Evolutionary conservation across 2,329 filamentous ascomycete genomes (phyloP), one percentile per base, ranked within the genome.

Genomic region (Fusarium fracticaudum): DNA sequence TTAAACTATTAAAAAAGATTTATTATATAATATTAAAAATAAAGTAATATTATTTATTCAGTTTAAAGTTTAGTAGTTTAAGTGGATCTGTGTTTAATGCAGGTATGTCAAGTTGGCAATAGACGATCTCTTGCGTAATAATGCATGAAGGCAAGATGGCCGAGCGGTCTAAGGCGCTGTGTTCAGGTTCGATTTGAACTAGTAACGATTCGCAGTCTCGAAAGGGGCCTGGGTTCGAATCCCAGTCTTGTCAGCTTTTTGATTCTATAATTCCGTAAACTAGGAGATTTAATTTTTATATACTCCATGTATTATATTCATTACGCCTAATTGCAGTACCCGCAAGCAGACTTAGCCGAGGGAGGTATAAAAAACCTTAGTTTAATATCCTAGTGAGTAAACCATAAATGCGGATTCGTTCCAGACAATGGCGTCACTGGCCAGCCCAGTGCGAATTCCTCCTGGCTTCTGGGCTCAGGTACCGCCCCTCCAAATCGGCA

Each of bases 141-240:
- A 18, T 17, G 6, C 15, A 18, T 9, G 0, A 10, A 51, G 67
- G 67, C 60, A 70, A 70, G 67, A 70, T 70, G 67, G 67, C 67
- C 67, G 67, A 70, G 67, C 67, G 67, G 72, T 75, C 73, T 75
- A 69, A 76, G 69, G 71, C 57, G 68, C 72, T 75, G 72, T 75
- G 72, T 75, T 75, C 72, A 75, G 72, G 72, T 75, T 72, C 59
- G 14, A 74, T 59, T 31, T 2, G 53, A 69, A 70, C 60, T 45
- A 63, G 60, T 31, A 38, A 75, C 72, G 64, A 74, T 64, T 75
- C 72, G 72, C 72, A 75, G 72, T 75, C 72, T 75, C 68, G 72
- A 66, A 74, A 74, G 64, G 66, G 72, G 72, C 72, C 60, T 72
- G 71, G 64, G 72, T 75, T 75, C 72, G 72, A 75, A 72, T 75